These are phyloP conservation scores for Harringtonia lauricola DNA, from an alignment of 2,329 filamentous ascomycete genomes.

Conservation along the genomic window DNA sequence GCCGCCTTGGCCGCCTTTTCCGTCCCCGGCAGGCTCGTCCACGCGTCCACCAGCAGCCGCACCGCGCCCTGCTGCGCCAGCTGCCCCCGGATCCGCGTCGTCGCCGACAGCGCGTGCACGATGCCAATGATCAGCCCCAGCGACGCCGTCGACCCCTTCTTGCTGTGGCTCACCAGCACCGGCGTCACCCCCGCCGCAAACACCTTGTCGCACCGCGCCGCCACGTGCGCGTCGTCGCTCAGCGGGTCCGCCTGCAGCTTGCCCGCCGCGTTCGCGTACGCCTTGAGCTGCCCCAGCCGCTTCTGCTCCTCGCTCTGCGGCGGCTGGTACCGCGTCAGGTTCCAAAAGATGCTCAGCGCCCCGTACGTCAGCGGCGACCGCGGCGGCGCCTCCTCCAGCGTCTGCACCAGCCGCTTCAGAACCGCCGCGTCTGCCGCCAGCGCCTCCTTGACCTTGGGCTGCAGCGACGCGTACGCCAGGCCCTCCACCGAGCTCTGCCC, in stretches of 20 bases:
- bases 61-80: constrained; percentile 92
- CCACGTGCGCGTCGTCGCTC: constrained; percentile 66
- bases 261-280: constrained; percentile 81
- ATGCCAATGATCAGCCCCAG: constrained; percentile 66
- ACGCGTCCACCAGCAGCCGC: constrained; percentile 66
- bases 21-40: constrained; percentile 47
- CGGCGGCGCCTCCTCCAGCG: constrained; percentile 44
- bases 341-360: constrained; percentile 72
- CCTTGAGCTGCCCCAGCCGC: constrained; percentile 82
- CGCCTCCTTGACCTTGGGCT: constrained; percentile 73
- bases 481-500: constrained; percentile 75
- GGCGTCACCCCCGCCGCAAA: constrained; percentile 71
- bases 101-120: constrained; percentile 64
- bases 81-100: constrained; percentile 60
- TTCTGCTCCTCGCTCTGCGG: constrained; percentile 79
- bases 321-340: constrained; percentile 73
- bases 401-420: constrained; percentile 56
- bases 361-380: constrained; percentile 72
- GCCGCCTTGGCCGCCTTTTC: constrained; percentile 20
- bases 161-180: constrained; percentile 65
- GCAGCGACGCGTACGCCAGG: constrained; percentile 81
- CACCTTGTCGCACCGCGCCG: constrained; percentile 62
- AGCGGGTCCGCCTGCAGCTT: constrained; percentile 52
- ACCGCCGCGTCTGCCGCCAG: constrained; percentile 59
- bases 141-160: constrained; percentile 58